phyloP scores from a whole-genome alignment of 495 filamentous ascomycete genomes.

The Xylaria cubensis region DNA sequence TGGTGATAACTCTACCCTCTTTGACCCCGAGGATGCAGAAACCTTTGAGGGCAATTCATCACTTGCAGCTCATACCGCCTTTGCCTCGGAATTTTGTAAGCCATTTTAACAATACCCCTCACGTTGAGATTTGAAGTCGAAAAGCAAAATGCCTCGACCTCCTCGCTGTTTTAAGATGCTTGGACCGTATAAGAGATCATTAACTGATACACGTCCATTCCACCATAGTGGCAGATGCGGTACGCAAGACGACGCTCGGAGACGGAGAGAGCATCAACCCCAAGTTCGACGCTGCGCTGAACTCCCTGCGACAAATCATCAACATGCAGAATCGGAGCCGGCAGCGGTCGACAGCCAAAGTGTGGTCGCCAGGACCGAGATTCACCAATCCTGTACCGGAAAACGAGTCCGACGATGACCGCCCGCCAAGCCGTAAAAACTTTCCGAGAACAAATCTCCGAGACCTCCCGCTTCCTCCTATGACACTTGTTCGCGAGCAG shows the following conservation, averaged over 20 bases:
- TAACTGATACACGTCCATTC: constrained; percentile 3
- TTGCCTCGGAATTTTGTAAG: constrained; percentile 63
- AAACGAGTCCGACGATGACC: background rate
- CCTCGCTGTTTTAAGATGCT: no score
- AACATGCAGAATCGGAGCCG: constrained; percentile 52
- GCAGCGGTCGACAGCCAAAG: constrained; percentile 18
- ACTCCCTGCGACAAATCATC: constrained; percentile 63
- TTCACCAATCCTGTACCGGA: constrained; percentile 21
- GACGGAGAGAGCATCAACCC: constrained; percentile 45
- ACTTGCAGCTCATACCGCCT: constrained; percentile 66
- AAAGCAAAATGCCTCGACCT: no score
- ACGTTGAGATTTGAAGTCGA: constrained; percentile 43
- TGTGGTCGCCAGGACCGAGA: constrained; percentile 17
- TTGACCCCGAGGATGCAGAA: constrained; percentile 48
- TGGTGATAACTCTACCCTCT: constrained; percentile 35
- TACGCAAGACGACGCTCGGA: constrained; percentile 40
- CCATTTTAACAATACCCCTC: background rate
- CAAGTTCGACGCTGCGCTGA: constrained; percentile 63
- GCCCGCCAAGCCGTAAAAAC: constrained; percentile 33
- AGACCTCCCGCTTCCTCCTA: constrained; percentile 63
- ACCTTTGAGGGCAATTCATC: constrained; percentile 68
- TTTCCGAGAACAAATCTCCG: constrained; percentile 49
- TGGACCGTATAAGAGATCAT: background rate
- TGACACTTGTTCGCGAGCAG: constrained; percentile 56
- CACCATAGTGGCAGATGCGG: constrained; percentile 47